phyloP scores from a whole-genome alignment of 345 rosid species.

The Syzygium aqueum region DNA sequence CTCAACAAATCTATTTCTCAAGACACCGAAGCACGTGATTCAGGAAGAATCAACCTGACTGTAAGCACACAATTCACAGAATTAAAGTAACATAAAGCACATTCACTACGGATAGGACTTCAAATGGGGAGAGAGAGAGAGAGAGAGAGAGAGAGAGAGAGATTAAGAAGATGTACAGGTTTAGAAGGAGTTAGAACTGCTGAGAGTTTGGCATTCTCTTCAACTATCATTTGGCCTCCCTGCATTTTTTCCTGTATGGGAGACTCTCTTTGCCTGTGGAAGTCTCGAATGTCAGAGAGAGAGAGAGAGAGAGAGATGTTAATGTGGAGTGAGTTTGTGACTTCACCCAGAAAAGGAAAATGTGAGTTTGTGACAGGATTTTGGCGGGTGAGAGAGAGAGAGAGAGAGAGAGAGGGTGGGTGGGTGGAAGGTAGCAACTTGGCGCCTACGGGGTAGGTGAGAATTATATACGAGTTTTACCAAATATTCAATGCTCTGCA shows the following conservation, averaged over 20 bases:
- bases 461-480: neutral
- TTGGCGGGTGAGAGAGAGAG: neutral
- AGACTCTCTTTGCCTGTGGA: neutral
- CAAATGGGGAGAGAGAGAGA: neutral
- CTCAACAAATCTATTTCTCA: neutral
- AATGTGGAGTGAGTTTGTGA: neutral
- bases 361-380: neutral
- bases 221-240: constrained; percentile 12
- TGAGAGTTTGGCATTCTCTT: constrained; percentile 9
- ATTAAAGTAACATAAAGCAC: neutral
- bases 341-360: neutral
- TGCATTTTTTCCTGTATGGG: constrained; percentile 1
- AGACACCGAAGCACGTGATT: neutral
- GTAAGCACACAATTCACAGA: neutral
- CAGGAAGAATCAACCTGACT: neutral
- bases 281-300: neutral
- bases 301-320: neutral
- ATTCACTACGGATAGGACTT: neutral
- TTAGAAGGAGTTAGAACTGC: constrained; percentile 11
- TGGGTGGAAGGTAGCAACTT: neutral
- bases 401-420: neutral
- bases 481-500: neutral
- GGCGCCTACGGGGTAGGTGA: neutral
- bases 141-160: neutral
- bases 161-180: constrained; percentile 1